A percentile compares a stretch with the other conserved stretches of the same genome.
Evolutionary conservation across 2,329 filamentous ascomycete species (phyloP).

Genomic region (Fusarium musae): DNA sequence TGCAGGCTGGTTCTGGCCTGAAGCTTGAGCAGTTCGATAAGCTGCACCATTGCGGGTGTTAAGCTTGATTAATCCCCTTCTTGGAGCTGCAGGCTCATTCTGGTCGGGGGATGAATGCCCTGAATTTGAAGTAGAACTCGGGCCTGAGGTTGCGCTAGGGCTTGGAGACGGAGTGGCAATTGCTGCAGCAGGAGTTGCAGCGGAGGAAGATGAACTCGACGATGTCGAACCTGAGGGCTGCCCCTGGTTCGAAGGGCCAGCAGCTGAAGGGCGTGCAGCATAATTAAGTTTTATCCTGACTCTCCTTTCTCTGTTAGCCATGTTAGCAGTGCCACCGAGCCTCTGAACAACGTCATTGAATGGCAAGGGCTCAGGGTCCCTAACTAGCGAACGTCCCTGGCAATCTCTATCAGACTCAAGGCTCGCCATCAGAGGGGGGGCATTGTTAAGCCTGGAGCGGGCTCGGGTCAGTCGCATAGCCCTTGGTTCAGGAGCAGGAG

Average conservation of each 20-base stretch:
- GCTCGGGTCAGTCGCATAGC: conserved; percentile 36
- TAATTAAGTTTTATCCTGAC: conserved; percentile 1
- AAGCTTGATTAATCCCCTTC: background rate
- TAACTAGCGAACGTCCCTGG: background rate
- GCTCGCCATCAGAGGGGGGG: conserved; percentile 40
- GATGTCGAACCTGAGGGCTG: background rate
- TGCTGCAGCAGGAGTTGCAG: background rate
- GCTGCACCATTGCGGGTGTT: background rate
- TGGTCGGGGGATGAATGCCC: background rate
- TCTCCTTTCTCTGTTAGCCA: background rate
- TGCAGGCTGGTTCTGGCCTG: background rate
- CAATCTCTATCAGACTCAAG: conserved; percentile 26
- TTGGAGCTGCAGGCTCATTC: background rate
- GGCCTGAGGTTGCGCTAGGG: background rate
- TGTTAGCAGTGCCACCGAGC: background rate
- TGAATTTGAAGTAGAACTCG: background rate
- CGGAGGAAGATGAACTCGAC: background rate
- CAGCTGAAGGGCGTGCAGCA: background rate
- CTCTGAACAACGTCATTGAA: conserved; percentile 24
- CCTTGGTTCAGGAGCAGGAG: background rate
- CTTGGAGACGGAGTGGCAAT: background rate
- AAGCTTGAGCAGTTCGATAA: too few species aligned
- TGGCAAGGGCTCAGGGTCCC: conserved; percentile 28
- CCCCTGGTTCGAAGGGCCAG: background rate
- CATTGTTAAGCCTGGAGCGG: conserved; percentile 34